Evolutionary conservation across 495 filamentous ascomycete genomes (phyloP).

Genomic region (Penicillium ochrochloron): DNA sequence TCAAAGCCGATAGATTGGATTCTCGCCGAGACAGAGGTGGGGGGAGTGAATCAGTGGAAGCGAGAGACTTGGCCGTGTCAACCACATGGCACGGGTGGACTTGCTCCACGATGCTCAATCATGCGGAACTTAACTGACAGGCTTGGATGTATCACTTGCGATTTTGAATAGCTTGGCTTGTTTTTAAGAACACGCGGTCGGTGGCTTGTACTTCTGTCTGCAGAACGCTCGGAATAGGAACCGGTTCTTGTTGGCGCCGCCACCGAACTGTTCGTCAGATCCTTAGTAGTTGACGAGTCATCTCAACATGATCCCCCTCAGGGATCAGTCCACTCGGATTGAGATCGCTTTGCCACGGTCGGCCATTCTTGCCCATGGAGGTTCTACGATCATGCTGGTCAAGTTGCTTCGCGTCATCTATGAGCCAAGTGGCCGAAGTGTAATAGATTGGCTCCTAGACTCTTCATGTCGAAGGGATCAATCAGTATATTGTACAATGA

Average conservation of each 20-base stretch:
- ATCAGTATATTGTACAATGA: too few species aligned
- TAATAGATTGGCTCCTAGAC: too few species aligned
- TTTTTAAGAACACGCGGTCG: neutral
- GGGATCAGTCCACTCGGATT: neutral
- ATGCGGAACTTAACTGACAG: neutral
- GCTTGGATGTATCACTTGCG: neutral
- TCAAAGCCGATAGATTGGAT: neutral
- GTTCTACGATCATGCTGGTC: neutral
- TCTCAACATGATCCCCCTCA: neutral
- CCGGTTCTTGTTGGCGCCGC: neutral
- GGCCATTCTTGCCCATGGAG: neutral
- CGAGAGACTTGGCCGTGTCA: neutral
- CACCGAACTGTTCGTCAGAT: neutral
- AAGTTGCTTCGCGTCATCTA: neutral
- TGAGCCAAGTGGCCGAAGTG: too few species aligned
- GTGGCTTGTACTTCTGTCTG: neutral
- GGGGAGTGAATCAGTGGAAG: neutral
- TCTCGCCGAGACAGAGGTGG: conserved; percentile 1
- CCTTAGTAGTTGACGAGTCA: neutral
- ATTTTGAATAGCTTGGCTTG: neutral
- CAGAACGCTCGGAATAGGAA: neutral
- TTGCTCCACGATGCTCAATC: conserved; percentile 3
- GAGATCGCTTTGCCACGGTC: neutral
- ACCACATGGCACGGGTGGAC: conserved; percentile 1
- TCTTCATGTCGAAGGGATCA: too few species aligned